phyloP scores from a whole-genome alignment of 1,139 yeast species.

The Pichia sp. region DNA sequence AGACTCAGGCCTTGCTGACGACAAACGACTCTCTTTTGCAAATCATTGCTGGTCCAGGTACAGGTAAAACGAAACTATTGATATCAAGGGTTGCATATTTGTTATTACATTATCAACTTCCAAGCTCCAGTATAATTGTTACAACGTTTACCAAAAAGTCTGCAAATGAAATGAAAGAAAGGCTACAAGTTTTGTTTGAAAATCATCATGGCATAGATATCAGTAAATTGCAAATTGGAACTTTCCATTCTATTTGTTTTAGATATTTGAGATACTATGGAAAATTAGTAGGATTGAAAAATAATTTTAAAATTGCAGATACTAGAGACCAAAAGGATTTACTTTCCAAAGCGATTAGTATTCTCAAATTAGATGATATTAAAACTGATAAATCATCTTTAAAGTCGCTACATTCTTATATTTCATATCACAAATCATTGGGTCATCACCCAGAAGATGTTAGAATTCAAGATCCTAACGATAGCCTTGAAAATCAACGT shows the following conservation, averaged over 20 bases:
- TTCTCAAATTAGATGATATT: slow-evolving; percentile 21
- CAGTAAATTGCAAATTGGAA: slow-evolving; percentile 59
- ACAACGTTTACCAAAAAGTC: slow-evolving; percentile 92
- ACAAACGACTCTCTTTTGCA: slow-evolving; percentile 53
- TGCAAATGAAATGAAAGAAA: slow-evolving; percentile 70
- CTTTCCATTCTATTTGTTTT: slow-evolving; percentile 79
- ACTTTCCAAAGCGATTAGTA: slow-evolving; percentile 36
- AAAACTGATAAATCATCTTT: slow-evolving; percentile 22
- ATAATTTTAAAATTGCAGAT: slow-evolving; percentile 54
- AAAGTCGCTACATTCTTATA: slow-evolving; percentile 3
- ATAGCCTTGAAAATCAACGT: slow-evolving; percentile 1
- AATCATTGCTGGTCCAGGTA: slow-evolving; percentile 88
- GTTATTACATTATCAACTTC: slow-evolving; percentile 41
- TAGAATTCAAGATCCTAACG: slow-evolving; percentile 22
- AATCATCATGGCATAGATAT: slow-evolving; percentile 33
- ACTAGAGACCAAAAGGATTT: slow-evolving; percentile 55
- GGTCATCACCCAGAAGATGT: slow-evolving; percentile 31
- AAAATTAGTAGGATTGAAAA: slow-evolving; percentile 38
- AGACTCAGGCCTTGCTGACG: slow-evolving; percentile 54
- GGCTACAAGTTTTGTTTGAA: slow-evolving; percentile 42
- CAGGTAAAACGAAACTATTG: slow-evolving; percentile 77
- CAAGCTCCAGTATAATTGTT: slow-evolving; percentile 62
- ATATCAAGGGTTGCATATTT: slow-evolving; percentile 73
- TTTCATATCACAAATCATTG: slow-evolving; percentile 12
- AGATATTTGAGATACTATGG: slow-evolving; percentile 57